phyloP scores from a whole-genome alignment of 1,284 basidiomycete genomes.

The Mixia osmundae region DNA sequence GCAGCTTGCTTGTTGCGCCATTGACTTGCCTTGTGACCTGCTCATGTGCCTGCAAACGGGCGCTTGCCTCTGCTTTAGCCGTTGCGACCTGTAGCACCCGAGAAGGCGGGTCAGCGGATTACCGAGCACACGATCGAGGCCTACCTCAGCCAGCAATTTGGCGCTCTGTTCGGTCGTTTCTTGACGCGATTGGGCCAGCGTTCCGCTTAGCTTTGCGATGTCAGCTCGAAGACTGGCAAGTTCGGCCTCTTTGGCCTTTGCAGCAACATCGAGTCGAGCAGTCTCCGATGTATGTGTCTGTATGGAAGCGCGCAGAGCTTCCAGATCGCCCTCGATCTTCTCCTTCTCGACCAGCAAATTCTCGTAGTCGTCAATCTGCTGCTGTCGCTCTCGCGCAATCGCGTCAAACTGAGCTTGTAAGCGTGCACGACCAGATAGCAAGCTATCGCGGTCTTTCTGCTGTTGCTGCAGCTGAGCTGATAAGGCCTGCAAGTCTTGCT shows the following conservation, averaged over 20 bases:
- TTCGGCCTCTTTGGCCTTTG: slow-evolving; percentile 70
- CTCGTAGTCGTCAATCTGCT: too few species aligned
- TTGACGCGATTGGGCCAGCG: slow-evolving; percentile 10
- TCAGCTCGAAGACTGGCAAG: slow-evolving; percentile 47
- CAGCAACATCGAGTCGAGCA: slow-evolving; percentile 53
- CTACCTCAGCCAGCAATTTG: slow-evolving; percentile 23
- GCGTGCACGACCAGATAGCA: too few species aligned
- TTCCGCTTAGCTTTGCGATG: slow-evolving; percentile 23
- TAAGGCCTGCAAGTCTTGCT: slow-evolving; percentile 29
- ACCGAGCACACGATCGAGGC: not conserved
- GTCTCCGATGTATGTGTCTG: slow-evolving; percentile 71
- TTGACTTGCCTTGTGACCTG: slow-evolving; percentile 28
- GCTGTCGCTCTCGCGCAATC: too few species aligned
- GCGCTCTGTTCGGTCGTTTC: slow-evolving; percentile 22
- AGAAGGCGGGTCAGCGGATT: not conserved
- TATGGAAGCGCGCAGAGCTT: slow-evolving; percentile 56
- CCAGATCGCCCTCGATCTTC: slow-evolving; percentile 44
- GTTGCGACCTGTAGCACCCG: slow-evolving; percentile 43
- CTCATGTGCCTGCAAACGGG: slow-evolving; percentile 33
- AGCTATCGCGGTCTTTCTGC: too few species aligned
- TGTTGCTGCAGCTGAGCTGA: not conserved
- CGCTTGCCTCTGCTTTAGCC: slow-evolving; percentile 19
- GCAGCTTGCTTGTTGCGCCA: slow-evolving; percentile 11
- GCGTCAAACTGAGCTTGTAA: too few species aligned
- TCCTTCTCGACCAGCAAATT: too few species aligned